A percentile compares a stretch with the other conserved stretches of the same genome.
These are phyloP conservation scores for Allium fistulosum DNA, from an alignment of 106 monocot genomes.

Conservation along the genomic window DNA sequence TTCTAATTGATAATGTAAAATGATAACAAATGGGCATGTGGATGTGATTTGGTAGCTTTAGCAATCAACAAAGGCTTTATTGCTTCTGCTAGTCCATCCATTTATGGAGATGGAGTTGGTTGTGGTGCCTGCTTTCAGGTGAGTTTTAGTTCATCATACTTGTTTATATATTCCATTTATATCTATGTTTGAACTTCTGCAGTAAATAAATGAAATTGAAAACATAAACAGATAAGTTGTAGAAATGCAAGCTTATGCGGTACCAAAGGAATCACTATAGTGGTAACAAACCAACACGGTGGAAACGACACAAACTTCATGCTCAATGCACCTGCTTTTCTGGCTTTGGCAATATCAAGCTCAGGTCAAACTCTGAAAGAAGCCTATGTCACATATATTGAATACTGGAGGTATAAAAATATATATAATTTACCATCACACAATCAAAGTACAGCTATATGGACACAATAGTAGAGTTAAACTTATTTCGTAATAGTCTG, in stretches of 20 bases:
- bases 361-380: slow-evolving; percentile 16
- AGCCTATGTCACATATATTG: slow-evolving; percentile 31
- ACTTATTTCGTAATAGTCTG: background rate
- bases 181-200: background rate
- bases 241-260: slow-evolving; percentile 44
- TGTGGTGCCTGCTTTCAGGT: slow-evolving; percentile 83
- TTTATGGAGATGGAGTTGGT: slow-evolving; percentile 60
- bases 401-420: slow-evolving; percentile 55
- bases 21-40: slow-evolving; percentile 61
- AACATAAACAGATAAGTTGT: slow-evolving; percentile 52
- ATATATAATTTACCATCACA: too few species aligned
- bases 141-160: background rate
- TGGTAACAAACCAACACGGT: slow-evolving; percentile 50
- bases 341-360: slow-evolving; percentile 41
- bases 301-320: slow-evolving; percentile 56
- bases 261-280: slow-evolving; percentile 42
- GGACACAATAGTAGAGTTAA: background rate
- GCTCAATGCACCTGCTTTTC: slow-evolving; percentile 51
- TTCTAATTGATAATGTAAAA: too few species aligned
- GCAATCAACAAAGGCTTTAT: slow-evolving; percentile 40
- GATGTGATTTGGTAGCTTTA: slow-evolving; percentile 48
- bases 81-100: slow-evolving; percentile 34
- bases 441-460: too few species aligned
- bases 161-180: too few species aligned
- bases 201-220: background rate